These are phyloP conservation scores for Scheffersomyces illinoinensis DNA, from an alignment of 1,139 yeast genomes.

Conservation along the genomic window DNA sequence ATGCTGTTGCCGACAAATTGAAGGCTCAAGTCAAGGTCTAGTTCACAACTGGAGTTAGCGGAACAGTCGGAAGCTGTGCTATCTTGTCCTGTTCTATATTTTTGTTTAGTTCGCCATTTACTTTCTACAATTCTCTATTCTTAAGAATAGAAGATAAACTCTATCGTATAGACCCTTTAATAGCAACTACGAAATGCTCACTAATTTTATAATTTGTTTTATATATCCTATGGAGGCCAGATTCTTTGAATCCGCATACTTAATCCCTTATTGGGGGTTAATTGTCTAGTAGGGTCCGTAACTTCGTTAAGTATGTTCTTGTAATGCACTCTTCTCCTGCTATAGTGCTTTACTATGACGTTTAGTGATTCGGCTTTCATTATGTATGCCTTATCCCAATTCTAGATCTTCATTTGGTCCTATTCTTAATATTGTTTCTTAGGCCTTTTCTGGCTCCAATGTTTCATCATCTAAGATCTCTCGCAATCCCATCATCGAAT, in stretches of 20 bases:
- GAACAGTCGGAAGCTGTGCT: not conserved
- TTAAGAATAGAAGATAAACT: not conserved
- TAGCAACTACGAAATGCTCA: not conserved
- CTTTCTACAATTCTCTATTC: not conserved
- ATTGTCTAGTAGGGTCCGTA: not conserved
- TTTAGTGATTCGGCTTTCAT: too few species aligned
- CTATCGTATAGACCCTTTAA: not conserved
- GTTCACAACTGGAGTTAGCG: not conserved
- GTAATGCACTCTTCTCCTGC: not conserved
- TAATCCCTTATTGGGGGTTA: not conserved
- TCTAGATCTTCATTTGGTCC: not conserved
- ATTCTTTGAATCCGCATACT: not conserved
- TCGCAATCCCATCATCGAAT: slow-evolving; percentile 39
- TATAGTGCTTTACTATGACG: not conserved
- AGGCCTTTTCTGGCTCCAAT: not conserved
- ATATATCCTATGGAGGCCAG: not conserved
- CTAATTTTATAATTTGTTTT: too few species aligned
- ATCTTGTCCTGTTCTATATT: not conserved
- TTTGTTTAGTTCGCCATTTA: not conserved
- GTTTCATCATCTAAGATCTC: slow-evolving; percentile 29
- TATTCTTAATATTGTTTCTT: not conserved
- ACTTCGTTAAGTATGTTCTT: not conserved
- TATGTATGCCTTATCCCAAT: not conserved
- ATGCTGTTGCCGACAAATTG: slow-evolving; percentile 59
- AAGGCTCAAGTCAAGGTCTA: slow-evolving; percentile 13